Evolutionary conservation across 2,329 filamentous ascomycete species (phyloP), one percentile per base, ranked within the genome.

Genomic region (Colletotrichum limetticola): DNA sequence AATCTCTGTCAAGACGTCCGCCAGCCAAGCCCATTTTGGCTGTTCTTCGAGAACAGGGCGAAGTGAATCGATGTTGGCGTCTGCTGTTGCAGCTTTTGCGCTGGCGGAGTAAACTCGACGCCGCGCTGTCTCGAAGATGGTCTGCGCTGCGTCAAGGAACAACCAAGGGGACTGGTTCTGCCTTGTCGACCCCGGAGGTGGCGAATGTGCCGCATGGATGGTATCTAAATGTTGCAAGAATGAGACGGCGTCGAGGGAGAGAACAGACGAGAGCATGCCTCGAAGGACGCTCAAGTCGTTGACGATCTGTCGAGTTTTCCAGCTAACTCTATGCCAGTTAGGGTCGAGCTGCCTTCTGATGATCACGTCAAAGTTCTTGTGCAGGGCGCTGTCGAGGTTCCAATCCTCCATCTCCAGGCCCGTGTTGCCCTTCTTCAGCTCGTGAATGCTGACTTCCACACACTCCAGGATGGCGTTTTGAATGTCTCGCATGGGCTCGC

Each of bases 381-480:
- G 93, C 74, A 98, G 84, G 46, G 96, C 96, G 79, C 94, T 98
- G 81, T 98, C 96, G 22, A 98, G 87, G 62, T 95, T 98, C 96
- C 96, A 98, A 79, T 98, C 95, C 72, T 97, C 95, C 91, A 98
- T 95, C 77, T 98, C 96, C 7, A 99, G 86, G 2, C 95, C 95
- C 1, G 91, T 89, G 79, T 98, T 98, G 22, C 91, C 90, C 83
- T 97, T 98, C 81, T 96, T 97, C 56, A 99, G 88, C 83, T 99
- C 97, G 68, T 94, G 91, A 76, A 99, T 97, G 80, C 95, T 98
- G 76, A 95, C 92, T 82, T 98, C 96, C 22, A 99, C 95, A 80
- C 97, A 99, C 80, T 98, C 96, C 83, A 99, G 90, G 72, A 98
- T 93, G 30, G 97, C 95, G 75, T 94, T 96, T 79, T 99, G 97